These are phyloP conservation scores for Thermothielavioides terrestris DNA, from an alignment of 495 filamentous ascomycete species.

Conservation along the genomic window DNA sequence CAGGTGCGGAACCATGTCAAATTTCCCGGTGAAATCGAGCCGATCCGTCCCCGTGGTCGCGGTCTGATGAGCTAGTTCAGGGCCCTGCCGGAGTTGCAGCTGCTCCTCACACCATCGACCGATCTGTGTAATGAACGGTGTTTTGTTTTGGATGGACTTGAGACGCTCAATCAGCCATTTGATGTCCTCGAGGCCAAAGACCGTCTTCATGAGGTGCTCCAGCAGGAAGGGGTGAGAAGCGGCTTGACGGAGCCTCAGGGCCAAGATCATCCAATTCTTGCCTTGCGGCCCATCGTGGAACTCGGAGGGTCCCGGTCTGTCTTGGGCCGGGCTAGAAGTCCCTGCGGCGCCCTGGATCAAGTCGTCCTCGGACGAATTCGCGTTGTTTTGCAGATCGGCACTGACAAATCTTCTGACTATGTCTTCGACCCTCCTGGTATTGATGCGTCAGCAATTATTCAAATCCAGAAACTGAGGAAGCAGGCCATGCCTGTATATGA, in stretches of 20 bases:
- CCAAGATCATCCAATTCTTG: neutral
- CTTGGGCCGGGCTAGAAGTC: too few relatives aligned
- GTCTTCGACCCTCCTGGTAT: too few relatives aligned
- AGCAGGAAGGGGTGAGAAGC: conserved; percentile 17
- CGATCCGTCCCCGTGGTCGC: too few relatives aligned
- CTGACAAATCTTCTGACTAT: too few relatives aligned
- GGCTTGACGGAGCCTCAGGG: conserved; percentile 11
- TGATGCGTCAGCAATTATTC: too few relatives aligned
- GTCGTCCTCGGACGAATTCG: too few relatives aligned
- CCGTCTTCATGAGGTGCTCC: neutral
- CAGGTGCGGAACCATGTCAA: conserved; percentile 6
- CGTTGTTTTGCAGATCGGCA: too few relatives aligned
- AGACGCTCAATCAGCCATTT: neutral
- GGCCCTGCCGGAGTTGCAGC: neutral
- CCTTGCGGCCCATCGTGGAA: too few relatives aligned
- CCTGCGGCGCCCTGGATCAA: too few relatives aligned
- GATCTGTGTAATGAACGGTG: conserved; percentile 2
- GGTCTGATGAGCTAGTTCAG: neutral
- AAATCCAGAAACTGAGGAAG: too few relatives aligned
- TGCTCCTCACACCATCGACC: conserved; percentile 7
- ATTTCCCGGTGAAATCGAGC: too few relatives aligned
- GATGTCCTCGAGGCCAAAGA: neutral
- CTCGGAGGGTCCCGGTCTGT: too few relatives aligned
- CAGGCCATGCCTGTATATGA: conserved; percentile 4
- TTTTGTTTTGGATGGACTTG: neutral